A percentile compares a stretch with the other conserved stretches of the same genome.
These are phyloP conservation scores for Microsporum ferrugineum DNA, from an alignment of 2,329 filamentous ascomycete genomes.

Conservation along the genomic window DNA sequence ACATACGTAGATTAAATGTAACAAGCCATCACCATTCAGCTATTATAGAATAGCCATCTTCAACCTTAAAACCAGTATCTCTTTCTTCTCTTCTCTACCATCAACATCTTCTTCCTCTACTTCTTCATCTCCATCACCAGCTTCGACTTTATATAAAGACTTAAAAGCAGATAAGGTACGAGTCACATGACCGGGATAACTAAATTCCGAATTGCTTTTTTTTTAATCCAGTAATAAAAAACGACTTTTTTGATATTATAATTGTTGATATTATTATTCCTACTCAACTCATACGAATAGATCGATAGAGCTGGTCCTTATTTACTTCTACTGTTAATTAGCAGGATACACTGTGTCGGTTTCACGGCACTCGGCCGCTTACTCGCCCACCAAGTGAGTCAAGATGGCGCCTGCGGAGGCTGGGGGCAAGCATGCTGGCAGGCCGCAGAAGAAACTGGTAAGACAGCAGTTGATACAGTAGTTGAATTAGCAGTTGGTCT, in stretches of 20 bases:
- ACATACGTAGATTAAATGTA: no score
- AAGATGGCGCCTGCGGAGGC: background rate
- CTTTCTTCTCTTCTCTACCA: background rate
- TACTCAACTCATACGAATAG: no score
- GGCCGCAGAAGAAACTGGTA: background rate
- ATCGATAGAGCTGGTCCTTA: no score
- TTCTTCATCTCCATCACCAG: background rate
- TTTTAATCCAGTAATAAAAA: no score
- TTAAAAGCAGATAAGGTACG: background rate
- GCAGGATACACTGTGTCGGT: no score
- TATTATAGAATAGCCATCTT: background rate
- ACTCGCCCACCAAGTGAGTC: background rate
- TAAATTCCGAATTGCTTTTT: no score
- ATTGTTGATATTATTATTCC: no score
- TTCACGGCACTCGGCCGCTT: background rate
- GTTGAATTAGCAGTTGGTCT: no score
- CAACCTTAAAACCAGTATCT: background rate
- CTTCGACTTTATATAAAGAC: no score
- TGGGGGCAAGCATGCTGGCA: background rate
- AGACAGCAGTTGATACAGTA: background rate
- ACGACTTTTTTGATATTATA: no score
- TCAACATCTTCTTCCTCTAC: background rate
- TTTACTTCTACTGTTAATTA: no score
- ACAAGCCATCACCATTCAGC: background rate
- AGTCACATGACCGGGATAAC: background rate